Evolutionary conservation across 768 basidiomycete genomes (phyloP).

Genomic region (Leccinum imitatum): DNA sequence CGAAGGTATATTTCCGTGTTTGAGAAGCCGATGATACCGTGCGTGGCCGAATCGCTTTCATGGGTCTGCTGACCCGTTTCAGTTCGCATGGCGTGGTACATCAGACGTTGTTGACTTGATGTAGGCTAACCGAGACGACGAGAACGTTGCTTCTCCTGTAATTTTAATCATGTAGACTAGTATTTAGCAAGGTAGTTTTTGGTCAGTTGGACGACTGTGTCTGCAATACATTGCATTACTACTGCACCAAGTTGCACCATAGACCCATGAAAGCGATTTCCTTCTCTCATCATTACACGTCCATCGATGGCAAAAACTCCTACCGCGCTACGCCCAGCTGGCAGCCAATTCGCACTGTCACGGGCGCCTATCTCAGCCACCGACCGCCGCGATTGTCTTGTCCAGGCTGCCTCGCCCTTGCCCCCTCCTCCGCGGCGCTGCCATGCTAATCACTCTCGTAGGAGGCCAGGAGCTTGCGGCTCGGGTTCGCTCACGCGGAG

Average conservation of each 20-base stretch:
- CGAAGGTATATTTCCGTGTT: slow-evolving; percentile 54
- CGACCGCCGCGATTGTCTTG: no score
- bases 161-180: neutral
- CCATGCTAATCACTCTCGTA: slow-evolving; percentile 18
- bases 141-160: neutral
- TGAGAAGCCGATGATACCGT: slow-evolving; percentile 80
- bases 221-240: no score
- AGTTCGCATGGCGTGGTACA: slow-evolving; percentile 33
- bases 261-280: no score
- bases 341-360: neutral
- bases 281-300: neutral
- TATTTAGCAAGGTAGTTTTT: neutral
- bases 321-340: slow-evolving; percentile 8
- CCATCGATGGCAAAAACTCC: slow-evolving; percentile 34
- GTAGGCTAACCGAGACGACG: neutral
- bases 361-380: neutral
- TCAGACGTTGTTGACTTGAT: slow-evolving; percentile 22
- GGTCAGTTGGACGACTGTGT: neutral
- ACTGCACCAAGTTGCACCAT: no score
- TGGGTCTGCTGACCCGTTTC: neutral
- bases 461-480: slow-evolving; percentile 23
- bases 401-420: no score
- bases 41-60: slow-evolving; percentile 32
- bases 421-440: slow-evolving; percentile 3
- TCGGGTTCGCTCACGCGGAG: slow-evolving; percentile 27